A percentile compares a stretch with the other conserved stretches of the same genome.
Evolutionary conservation across 2,329 filamentous ascomycete species (phyloP).

Genomic region (Aspergillus melleus): DNA sequence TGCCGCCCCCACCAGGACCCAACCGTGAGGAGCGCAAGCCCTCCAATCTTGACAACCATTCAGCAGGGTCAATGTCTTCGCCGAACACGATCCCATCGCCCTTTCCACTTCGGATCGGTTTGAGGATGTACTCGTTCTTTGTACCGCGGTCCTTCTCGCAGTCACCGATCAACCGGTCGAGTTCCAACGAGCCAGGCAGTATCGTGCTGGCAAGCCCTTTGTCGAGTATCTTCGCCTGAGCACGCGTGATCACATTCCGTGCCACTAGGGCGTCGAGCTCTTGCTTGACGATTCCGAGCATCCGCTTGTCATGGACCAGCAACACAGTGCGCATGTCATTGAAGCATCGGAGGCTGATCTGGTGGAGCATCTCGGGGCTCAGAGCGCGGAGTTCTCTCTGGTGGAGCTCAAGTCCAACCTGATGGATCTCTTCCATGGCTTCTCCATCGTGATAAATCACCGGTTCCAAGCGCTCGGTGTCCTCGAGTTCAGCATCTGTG

Average conservation of each 20-base stretch:
- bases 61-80: constrained; percentile 14
- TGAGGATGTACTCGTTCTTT: constrained; percentile 26
- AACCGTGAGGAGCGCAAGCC: constrained; percentile 12
- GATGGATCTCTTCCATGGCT: constrained; percentile 24
- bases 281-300: constrained; percentile 35
- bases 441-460: constrained; percentile 11
- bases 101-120: constrained; percentile 24
- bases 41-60: constrained; percentile 24
- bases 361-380: constrained; percentile 21
- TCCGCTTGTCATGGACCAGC: constrained; percentile 35
- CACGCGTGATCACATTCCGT: constrained; percentile 14
- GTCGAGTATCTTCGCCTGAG: constrained; percentile 17
- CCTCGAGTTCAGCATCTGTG: not conserved
- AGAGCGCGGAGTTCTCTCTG: constrained; percentile 30
- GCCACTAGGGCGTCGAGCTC: constrained; percentile 19
- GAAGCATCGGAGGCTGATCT: constrained; percentile 28
- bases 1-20: constrained; percentile 3
- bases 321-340: constrained; percentile 36
- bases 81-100: constrained; percentile 28
- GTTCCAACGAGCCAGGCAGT: constrained; percentile 24
- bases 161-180: constrained; percentile 14
- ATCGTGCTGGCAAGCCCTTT: constrained; percentile 24
- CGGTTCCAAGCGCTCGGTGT: too few species aligned
- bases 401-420: constrained; percentile 30
- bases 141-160: constrained; percentile 4